These are phyloP conservation scores for Sarocladiaceae sp. DNA, from an alignment of 2,329 filamentous ascomycete species.

Conservation along the genomic window DNA sequence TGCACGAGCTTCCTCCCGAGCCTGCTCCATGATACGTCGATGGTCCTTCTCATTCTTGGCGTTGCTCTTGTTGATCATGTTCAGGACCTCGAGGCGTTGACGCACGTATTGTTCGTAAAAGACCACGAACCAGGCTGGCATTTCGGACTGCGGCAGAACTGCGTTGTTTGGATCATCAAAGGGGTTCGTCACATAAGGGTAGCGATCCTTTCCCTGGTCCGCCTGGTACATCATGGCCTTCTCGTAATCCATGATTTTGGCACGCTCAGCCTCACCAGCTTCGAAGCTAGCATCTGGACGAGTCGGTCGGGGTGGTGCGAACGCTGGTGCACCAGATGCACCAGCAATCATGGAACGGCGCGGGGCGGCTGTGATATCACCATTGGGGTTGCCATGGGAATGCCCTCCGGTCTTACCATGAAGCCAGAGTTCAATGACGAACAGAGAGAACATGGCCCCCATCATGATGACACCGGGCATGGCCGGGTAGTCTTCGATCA, in stretches of 20 bases:
- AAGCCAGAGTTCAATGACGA: constrained; percentile 56
- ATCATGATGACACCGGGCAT: constrained; percentile 62
- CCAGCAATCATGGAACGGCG: constrained; percentile 6
- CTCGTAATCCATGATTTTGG: constrained; percentile 24
- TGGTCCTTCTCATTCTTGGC: constrained; percentile 22
- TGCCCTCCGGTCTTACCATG: constrained; percentile 53
- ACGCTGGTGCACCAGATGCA: constrained; percentile 3
- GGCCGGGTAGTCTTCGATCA: constrained; percentile 53
- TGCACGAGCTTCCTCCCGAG: constrained; percentile 2
- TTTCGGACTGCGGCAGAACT: constrained; percentile 24
- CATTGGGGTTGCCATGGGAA: constrained; percentile 50
- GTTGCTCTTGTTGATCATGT: constrained; percentile 36
- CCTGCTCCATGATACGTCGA: constrained; percentile 5
- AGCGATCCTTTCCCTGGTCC: constrained; percentile 24
- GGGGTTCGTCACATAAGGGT: constrained; percentile 16
- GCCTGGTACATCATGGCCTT: constrained; percentile 31
- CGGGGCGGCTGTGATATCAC: constrained; percentile 18
- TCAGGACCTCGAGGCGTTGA: constrained; percentile 52
- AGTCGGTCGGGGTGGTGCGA: constrained; percentile 24
- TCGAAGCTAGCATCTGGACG: constrained; percentile 14
- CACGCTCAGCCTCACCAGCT: constrained; percentile 1
- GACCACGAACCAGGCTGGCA: constrained; percentile 57
- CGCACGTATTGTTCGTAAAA: constrained; percentile 59
- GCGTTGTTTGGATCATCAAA: constrained; percentile 22
- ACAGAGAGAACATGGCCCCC: constrained; percentile 53